A percentile compares a stretch with the other conserved stretches of the same genome.
Evolutionary conservation across 2,329 filamentous ascomycete species (phyloP).

Genomic region (Zopfia rhizophila): DNA sequence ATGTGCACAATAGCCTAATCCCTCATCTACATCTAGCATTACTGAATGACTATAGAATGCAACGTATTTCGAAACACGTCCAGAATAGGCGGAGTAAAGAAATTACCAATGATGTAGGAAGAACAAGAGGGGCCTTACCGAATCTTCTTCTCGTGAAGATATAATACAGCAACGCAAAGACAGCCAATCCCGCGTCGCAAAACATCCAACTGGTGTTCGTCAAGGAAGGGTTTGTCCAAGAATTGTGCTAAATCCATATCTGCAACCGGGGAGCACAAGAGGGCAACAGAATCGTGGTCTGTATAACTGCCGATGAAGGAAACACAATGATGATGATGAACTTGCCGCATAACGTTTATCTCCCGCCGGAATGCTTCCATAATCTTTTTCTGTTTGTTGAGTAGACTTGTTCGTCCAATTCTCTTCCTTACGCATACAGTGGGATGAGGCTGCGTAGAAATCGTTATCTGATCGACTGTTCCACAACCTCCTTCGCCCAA

Average conservation of each 20-base stretch:
- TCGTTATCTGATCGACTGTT: slow-evolving; percentile 18
- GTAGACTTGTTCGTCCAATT: slow-evolving; percentile 15
- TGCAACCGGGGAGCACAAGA: not conserved
- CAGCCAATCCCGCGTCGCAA: not conserved
- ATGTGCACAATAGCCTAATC: no score
- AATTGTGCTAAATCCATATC: not conserved
- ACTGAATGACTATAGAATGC: no score
- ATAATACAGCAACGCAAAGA: not conserved
- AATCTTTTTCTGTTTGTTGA: slow-evolving; percentile 11
- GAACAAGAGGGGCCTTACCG: not conserved
- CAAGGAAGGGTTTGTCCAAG: not conserved
- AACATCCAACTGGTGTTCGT: not conserved
- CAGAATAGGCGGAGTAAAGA: no score
- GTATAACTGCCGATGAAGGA: not conserved
- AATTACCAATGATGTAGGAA: no score
- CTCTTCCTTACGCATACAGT: slow-evolving; percentile 23
- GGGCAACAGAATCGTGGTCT: not conserved
- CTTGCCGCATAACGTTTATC: slow-evolving; percentile 1
- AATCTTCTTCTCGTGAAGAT: not conserved
- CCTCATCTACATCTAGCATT: no score
- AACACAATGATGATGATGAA: not conserved
- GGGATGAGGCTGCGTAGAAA: not conserved
- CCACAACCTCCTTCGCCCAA: slow-evolving; percentile 23
- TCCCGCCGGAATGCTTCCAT: not conserved
- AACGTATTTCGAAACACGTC: no score